phyloP scores from a whole-genome alignment of 352 stramenopile genomes.

The Phytophthora cactorum region DNA sequence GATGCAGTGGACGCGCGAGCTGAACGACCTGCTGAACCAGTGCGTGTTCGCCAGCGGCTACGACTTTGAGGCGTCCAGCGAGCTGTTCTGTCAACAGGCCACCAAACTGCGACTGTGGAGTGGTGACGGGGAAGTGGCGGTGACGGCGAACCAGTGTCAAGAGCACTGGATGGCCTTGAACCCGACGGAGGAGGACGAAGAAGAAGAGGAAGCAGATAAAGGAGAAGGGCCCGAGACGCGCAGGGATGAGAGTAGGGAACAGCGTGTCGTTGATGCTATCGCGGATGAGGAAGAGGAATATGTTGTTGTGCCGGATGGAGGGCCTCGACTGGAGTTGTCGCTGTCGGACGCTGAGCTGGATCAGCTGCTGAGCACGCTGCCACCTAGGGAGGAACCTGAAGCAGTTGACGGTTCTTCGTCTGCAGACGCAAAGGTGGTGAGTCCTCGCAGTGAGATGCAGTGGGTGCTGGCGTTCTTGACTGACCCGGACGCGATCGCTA shows the following conservation, averaged over 20 bases:
- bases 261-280: neutral
- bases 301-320: constrained; percentile 9
- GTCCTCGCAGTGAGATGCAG: constrained; percentile 64
- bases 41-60: constrained; percentile 81
- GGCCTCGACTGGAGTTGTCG: constrained; percentile 59
- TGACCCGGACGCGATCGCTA: constrained; percentile 51
- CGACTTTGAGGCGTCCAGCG: constrained; percentile 58
- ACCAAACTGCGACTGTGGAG: constrained; percentile 49
- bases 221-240: constrained; percentile 1
- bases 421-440: constrained; percentile 24
- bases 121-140: constrained; percentile 28
- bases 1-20: constrained; percentile 74
- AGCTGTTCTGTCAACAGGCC: constrained; percentile 47
- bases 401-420: neutral
- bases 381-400: constrained; percentile 14
- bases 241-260: neutral
- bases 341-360: constrained; percentile 67
- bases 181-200: constrained; percentile 48
- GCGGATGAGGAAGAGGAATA: constrained; percentile 19
- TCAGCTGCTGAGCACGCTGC: constrained; percentile 52
- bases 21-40: constrained; percentile 73
- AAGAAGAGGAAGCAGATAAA: constrained; percentile 21
- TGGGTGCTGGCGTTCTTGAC: constrained; percentile 75
- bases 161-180: constrained; percentile 79
- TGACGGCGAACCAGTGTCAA: constrained; percentile 60